phyloP scores from a whole-genome alignment of 148 eudicot genomes.

The Camellia granthamiana region DNA sequence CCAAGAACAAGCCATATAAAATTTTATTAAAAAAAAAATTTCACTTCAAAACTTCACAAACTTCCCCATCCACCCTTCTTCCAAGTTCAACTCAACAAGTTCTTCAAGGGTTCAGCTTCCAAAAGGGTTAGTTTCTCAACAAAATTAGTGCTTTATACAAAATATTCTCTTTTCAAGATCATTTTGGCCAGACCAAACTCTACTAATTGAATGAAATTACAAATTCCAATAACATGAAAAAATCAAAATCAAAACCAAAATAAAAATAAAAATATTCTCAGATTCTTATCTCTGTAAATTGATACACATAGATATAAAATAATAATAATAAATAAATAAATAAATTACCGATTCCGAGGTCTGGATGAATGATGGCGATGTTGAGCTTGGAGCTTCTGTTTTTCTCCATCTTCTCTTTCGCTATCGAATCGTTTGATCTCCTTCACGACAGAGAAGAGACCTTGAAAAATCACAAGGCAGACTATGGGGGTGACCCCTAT shows the following conservation, averaged over 20 bases:
- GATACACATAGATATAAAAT: no score
- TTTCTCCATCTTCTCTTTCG: slow-evolving; percentile 25
- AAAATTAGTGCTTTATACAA: neutral
- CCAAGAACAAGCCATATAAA: no score
- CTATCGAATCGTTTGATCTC: neutral
- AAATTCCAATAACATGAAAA: neutral
- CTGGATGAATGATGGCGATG: slow-evolving; percentile 81
- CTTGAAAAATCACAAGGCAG: neutral
- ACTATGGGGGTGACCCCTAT: no score
- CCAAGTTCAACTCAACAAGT: neutral
- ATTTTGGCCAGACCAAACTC: no score
- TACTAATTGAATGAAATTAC: neutral
- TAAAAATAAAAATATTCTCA: neutral
- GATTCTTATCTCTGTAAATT: neutral
- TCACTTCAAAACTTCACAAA: neutral
- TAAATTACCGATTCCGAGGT: slow-evolving; percentile 75
- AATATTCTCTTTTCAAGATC: neutral
- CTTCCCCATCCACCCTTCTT: neutral
- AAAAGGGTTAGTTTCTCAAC: neutral
- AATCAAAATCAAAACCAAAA: neutral
- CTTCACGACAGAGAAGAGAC: no score
- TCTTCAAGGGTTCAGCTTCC: neutral
- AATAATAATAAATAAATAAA: neutral
- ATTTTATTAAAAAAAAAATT: no score
- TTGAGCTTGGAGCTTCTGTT: slow-evolving; percentile 46